phyloP scores from a whole-genome alignment of 805 yeast genomes.

The Pichia eremophila region DNA sequence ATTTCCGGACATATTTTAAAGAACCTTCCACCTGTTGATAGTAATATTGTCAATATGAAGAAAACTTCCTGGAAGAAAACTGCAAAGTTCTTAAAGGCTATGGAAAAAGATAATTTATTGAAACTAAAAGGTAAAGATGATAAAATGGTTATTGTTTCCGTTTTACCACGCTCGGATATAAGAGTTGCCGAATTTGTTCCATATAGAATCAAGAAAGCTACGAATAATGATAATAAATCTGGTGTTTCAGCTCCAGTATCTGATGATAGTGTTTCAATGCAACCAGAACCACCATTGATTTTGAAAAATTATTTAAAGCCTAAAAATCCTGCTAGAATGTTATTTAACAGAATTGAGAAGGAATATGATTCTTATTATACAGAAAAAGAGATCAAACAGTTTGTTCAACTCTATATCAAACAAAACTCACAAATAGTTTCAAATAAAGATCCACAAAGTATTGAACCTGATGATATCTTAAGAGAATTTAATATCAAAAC shows the following conservation, averaged over 20 bases:
- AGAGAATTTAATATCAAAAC: slow-evolving; percentile 28
- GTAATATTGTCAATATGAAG: slow-evolving; percentile 49
- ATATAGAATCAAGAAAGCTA: slow-evolving; percentile 34
- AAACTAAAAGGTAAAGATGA: slow-evolving; percentile 80
- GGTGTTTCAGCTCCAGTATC: slow-evolving; percentile 6
- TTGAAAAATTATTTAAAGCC: slow-evolving; percentile 48
- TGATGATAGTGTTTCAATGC: not conserved
- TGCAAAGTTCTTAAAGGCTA: slow-evolving; percentile 72
- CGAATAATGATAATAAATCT: not conserved
- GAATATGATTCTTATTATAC: slow-evolving; percentile 38
- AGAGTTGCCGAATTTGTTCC: slow-evolving; percentile 54
- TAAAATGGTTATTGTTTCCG: slow-evolving; percentile 49
- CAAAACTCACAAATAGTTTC: slow-evolving; percentile 40
- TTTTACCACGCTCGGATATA: slow-evolving; percentile 38
- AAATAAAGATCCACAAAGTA: slow-evolving; percentile 38
- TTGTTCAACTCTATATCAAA: slow-evolving; percentile 49
- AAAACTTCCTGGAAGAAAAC: slow-evolving; percentile 86
- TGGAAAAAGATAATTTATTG: slow-evolving; percentile 67
- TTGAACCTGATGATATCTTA: slow-evolving; percentile 48
- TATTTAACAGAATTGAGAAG: slow-evolving; percentile 36
- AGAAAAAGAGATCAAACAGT: slow-evolving; percentile 41
- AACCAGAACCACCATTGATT: slow-evolving; percentile 10
- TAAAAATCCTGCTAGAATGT: slow-evolving; percentile 34
- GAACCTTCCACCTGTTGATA: slow-evolving; percentile 64
- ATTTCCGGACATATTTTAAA: slow-evolving; percentile 60